A percentile compares a stretch with the other conserved stretches of the same genome.
phyloP scores from a whole-genome alignment of 1,139 yeast species.

The Pneumocystis oryctolagi region DNA sequence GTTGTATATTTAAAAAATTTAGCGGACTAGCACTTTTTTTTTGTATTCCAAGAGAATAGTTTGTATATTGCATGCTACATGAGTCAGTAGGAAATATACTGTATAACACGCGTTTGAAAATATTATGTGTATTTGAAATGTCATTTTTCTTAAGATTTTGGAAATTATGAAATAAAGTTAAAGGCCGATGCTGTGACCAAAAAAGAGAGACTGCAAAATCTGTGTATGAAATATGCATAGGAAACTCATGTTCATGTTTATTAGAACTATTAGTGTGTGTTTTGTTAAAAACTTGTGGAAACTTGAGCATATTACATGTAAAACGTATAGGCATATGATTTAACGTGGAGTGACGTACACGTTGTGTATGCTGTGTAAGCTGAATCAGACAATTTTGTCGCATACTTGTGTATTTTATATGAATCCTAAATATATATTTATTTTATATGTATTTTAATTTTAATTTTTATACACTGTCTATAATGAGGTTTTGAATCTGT shows the following conservation, averaged over 20 bases:
- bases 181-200: constrained; percentile 2
- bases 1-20: background rate
- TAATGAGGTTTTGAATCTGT: no score
- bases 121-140: background rate
- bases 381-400: background rate
- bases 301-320: background rate
- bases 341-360: background rate
- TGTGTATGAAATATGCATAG: background rate
- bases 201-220: background rate
- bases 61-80: background rate
- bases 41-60: background rate
- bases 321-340: background rate
- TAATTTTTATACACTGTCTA: no score
- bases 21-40: background rate
- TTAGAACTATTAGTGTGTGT: background rate
- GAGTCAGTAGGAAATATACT: background rate
- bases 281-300: background rate
- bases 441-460: no score
- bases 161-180: background rate
- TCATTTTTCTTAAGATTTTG: background rate
- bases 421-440: no score
- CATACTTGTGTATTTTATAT: background rate
- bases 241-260: background rate
- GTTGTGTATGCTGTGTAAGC: background rate
- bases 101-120: background rate